A percentile compares a stretch with the other conserved stretches of the same genome.
Conservation (phyloP, 1,284 basidiomycete genomes). For the Ceratobasidium sp. region DNA sequence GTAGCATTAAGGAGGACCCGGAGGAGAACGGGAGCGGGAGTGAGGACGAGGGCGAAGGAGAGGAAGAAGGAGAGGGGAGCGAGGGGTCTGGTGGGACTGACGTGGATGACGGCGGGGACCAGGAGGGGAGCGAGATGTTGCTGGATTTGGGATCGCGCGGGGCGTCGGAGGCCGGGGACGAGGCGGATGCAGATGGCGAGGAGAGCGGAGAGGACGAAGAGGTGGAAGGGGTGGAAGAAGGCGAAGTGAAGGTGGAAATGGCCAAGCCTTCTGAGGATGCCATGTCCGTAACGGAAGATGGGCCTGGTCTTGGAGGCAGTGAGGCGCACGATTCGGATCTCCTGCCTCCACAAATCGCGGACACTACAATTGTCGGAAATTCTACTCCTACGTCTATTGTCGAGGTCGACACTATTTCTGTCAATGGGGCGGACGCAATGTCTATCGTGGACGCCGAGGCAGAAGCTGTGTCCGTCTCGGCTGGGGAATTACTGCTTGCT, state of each 20-base stretch:
- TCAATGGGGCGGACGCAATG: conserved; percentile 38
- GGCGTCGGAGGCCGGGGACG: conserved; percentile 43
- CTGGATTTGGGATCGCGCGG: conserved; percentile 18
- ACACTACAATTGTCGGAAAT: not conserved
- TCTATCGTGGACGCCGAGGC: conserved; percentile 45
- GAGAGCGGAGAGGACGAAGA: conserved; percentile 47
- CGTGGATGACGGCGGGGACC: conserved; percentile 48
- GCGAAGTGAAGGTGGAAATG: conserved; percentile 47
- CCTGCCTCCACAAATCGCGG: not conserved
- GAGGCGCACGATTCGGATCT: not conserved
- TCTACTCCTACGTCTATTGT: conserved; percentile 4
- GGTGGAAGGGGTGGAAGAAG: conserved; percentile 45
- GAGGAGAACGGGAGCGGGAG: conserved; percentile 52
- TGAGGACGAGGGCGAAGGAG: conserved; percentile 55
- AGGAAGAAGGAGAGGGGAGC: conserved; percentile 56
- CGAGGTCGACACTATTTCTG: conserved; percentile 16
- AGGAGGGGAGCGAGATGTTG: conserved; percentile 41
- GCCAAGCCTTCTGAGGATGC: conserved; percentile 12
- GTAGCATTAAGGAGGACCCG: conserved; percentile 51
- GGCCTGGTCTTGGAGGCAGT: not conserved
- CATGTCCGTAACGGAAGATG: conserved; percentile 25
- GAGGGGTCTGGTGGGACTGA: conserved; percentile 50
- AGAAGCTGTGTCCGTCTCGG: no score
- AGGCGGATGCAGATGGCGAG: conserved; percentile 50
- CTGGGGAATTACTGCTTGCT: no score